A percentile compares a stretch with the other conserved stretches of the same genome.
These are phyloP conservation scores for Chenopodium quinoa DNA, from an alignment of 148 eudicot species.

Conservation along the genomic window DNA sequence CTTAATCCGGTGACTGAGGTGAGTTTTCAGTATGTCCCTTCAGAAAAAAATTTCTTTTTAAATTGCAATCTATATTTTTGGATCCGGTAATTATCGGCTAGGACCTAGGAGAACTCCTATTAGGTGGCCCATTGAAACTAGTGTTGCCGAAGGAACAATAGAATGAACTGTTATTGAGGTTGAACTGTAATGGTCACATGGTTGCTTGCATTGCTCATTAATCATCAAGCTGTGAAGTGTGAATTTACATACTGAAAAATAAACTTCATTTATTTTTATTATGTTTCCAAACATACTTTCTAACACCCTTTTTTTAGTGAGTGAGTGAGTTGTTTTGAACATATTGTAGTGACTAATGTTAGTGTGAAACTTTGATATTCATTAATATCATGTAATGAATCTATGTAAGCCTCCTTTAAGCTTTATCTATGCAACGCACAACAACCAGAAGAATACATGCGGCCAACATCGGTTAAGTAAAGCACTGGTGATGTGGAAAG, in stretches of 20 bases:
- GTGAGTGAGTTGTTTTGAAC: background rate
- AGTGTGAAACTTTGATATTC: background rate
- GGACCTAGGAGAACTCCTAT: background rate
- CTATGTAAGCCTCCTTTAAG: background rate
- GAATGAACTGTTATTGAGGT: background rate
- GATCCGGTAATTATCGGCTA: background rate
- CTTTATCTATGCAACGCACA: background rate
- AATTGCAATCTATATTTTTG: background rate
- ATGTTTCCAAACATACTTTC: background rate
- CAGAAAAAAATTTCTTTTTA: background rate
- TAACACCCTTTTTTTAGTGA: background rate
- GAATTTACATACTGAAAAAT: background rate
- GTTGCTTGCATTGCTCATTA: background rate
- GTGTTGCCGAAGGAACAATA: background rate
- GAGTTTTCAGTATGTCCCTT: slow-evolving; percentile 24
- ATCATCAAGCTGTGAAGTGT: background rate
- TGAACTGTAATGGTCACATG: background rate
- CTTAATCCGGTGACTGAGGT: slow-evolving; percentile 96
- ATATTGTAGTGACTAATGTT: background rate
- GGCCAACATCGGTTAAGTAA: background rate
- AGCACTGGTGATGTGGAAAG: background rate
- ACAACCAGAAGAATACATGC: background rate
- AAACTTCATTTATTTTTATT: background rate
- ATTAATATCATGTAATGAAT: background rate
- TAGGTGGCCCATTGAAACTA: background rate